phyloP scores from a whole-genome alignment of 2,329 filamentous ascomycete genomes.

The Fusarium austroafricanum region DNA sequence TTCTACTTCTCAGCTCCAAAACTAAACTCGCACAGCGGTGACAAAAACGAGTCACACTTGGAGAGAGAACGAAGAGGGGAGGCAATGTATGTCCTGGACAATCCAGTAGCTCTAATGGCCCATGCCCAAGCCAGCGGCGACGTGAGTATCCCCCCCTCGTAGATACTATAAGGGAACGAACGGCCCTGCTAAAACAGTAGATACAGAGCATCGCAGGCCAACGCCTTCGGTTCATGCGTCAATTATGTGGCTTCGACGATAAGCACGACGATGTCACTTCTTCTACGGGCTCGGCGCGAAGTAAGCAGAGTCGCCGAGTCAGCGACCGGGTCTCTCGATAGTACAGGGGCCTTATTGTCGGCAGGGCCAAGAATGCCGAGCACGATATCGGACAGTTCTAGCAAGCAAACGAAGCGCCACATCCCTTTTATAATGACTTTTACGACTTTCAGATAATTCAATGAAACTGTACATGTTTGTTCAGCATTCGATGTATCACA shows the following conservation, averaged over 20 bases:
- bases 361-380: neutral
- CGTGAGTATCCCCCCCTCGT: constrained; percentile 54
- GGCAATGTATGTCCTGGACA: constrained; percentile 66
- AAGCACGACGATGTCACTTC: constrained; percentile 11
- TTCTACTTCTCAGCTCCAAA: neutral
- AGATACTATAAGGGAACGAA: neutral
- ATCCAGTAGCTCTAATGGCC: constrained; percentile 69
- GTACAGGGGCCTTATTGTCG: neutral
- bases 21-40: constrained; percentile 3
- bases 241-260: constrained; percentile 64
- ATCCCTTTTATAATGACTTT: neutral
- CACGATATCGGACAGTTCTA: neutral
- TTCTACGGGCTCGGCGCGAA: constrained; percentile 5
- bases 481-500: neutral
- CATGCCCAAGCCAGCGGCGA: constrained; percentile 65
- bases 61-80: constrained; percentile 59
- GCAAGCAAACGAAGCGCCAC: neutral
- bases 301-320: constrained; percentile 26
- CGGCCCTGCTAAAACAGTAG: neutral
- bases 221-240: constrained; percentile 65
- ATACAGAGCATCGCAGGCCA: constrained; percentile 66
- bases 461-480: neutral
- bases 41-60: constrained; percentile 55
- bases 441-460: neutral
- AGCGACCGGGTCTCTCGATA: constrained; percentile 35